Evolutionary conservation across 345 rosid genomes (phyloP), one percentile per base, ranked within the genome.

Genomic region (Leavenworthia alabamica): DNA sequence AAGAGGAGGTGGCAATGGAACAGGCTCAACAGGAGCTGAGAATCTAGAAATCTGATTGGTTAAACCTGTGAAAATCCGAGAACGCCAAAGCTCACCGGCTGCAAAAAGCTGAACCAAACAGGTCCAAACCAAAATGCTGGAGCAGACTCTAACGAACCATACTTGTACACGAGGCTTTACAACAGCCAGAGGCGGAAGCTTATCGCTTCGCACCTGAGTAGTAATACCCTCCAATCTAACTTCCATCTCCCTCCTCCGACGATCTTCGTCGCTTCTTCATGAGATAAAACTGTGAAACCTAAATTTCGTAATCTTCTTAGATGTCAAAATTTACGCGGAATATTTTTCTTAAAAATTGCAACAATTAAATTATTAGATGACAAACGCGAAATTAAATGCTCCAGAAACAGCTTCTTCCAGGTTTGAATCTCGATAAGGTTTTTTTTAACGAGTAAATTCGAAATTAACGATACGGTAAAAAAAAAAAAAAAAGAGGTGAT

Each of bases 71-170:
- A 89, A 47, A 71, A 86, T 68, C 51, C 76, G 79, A 2, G 90
- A 79, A 35, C 69, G 90, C 97, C 99, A 93, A 37, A 93, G 82
- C 89, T 84, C 81, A 7, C 92, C 90, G 36, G 86, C 85, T 47
- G 97, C 82, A 17, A 89, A 76, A 32, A 89, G 81, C 81, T 93
- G 99, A 61, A 93, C 95, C 83, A 89, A 72, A 77, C 97, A 90
- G 26, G 99, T 93, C 99, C 99, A 93, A 19, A 93, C 63, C 84
- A 93, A 76, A 79, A 93, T 89, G 78, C 82, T 83, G 50, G 96
- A 82, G 58, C 99, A 93, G 16, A 89, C 86, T 65, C 95, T 80
- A 1, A 87, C 78, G 64, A 93, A 89, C 92, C 91, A 89, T n/a
- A 85, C 83, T 76, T 88, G 88, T 15, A 84, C 68, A 22, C 99